Evolutionary conservation across 495 filamentous ascomycete genomes (phyloP), one percentile per base, ranked within the genome.

Genomic region (Parachaetomium inaequale): DNA sequence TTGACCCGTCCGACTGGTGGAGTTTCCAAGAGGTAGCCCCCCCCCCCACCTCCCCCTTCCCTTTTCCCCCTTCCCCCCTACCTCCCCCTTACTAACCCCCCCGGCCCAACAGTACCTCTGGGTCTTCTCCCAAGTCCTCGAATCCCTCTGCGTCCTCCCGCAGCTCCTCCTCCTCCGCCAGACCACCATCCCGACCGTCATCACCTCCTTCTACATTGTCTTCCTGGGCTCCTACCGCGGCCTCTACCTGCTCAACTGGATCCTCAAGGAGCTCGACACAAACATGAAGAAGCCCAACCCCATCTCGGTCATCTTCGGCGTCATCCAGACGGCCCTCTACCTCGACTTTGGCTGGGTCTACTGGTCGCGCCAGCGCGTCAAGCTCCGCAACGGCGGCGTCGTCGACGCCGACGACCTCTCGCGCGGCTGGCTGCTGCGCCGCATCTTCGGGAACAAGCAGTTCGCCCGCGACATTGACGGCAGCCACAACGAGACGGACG

Each of bases 271-370:
- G 46, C 73, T 86, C 19, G 81, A 84, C 58, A 72, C 73, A 11
- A 72, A 78, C 14, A 83, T 85, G 59, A 70, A 77, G n/a, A 74
- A 79, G 55, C 84, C 85, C 64, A 90, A 94, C 65, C 81, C 83
- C n/a, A 81, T 93, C 32, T 81, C 87, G 11, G 80, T 92, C 61
- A 79, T 94, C 55, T 97, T 95, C 72, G 94, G 93, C 40, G 76
- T 96, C 63, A 78, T 98, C 28, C 95, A 98, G 76, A 97, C 93
- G 0, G 85, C 86, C 2, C 84, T 98, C 55, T 97, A 98, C 72
- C 70, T 92, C 64, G 95, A 98, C 72, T 98, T 98, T 71, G 91
- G 89, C 26, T 97, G 93, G 92, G 91, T 98, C 0, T 98, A 98
- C 78, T 96, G 88, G 77, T 87, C 87, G 4, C 82, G 94, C 38